Conservation (phyloP, 768 basidiomycete species). For the Favolaschia claudopus region DNA sequence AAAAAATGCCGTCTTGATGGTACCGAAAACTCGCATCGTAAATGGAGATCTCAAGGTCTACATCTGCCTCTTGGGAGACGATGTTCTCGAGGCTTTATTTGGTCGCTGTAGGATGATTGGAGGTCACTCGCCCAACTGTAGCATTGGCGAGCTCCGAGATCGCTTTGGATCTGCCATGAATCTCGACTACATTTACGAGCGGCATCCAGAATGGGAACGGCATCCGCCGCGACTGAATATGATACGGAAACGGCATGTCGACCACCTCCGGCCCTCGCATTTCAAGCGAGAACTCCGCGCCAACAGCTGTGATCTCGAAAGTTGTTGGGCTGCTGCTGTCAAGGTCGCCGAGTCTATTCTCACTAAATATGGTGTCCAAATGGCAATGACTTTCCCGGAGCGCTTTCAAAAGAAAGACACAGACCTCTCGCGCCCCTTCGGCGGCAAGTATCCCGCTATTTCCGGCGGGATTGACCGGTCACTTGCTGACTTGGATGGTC, state of each 20-base stretch:
- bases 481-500: background rate
- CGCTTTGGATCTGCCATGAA: slow-evolving; percentile 8
- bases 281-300: background rate
- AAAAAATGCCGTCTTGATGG: slow-evolving; percentile 25
- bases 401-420: background rate
- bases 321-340: too few relatives aligned
- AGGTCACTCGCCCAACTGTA: slow-evolving; percentile 3
- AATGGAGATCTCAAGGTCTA: slow-evolving; percentile 2
- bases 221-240: slow-evolving; percentile 3
- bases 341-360: too few relatives aligned
- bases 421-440: background rate
- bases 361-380: too few relatives aligned
- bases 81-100: slow-evolving; percentile 24
- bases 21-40: slow-evolving; percentile 19
- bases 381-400: too few relatives aligned
- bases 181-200: slow-evolving; percentile 2
- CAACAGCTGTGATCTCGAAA: background rate
- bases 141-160: background rate
- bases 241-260: background rate
- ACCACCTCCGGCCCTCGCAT: slow-evolving; percentile 1
- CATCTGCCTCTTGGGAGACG: too few relatives aligned
- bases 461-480: background rate
- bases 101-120: slow-evolving; percentile 16
- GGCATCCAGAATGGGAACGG: slow-evolving; percentile 10
- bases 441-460: background rate